A percentile compares a stretch with the other conserved stretches of the same genome.
These are phyloP conservation scores for Oryza glaberrima DNA, from an alignment of 176 grass and related monocot species.

Conservation along the genomic window DNA sequence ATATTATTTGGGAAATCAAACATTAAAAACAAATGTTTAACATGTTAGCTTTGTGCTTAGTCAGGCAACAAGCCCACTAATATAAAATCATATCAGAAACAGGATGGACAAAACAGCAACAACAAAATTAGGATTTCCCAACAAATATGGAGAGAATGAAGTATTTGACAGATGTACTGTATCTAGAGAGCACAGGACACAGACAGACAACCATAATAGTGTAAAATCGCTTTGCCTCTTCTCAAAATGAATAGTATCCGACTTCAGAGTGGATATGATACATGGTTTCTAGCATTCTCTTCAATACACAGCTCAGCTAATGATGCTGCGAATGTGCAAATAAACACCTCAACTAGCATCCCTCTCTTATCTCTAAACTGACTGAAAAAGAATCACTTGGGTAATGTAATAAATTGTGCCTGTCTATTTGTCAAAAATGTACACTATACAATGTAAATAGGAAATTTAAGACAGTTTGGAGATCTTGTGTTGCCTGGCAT, in stretches of 20 bases:
- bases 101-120: background rate
- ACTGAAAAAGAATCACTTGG: slow-evolving; percentile 40
- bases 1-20: background rate
- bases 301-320: background rate
- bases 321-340: background rate
- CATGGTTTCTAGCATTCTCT: slow-evolving; percentile 13
- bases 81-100: background rate
- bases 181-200: background rate
- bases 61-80: background rate
- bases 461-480: slow-evolving; percentile 40
- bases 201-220: background rate
- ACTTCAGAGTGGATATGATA: slow-evolving; percentile 21
- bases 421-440: slow-evolving; percentile 56
- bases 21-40: background rate
- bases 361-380: slow-evolving; percentile 42
- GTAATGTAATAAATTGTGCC: slow-evolving; percentile 33
- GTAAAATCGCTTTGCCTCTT: slow-evolving; percentile 6
- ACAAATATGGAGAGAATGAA: background rate
- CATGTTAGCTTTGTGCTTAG: background rate
- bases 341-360: slow-evolving; percentile 19
- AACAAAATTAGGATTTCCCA: background rate
- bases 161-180: background rate
- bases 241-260: slow-evolving; percentile 4
- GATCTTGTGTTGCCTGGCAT: slow-evolving; percentile 36
- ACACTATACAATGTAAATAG: slow-evolving; percentile 60